phyloP scores from a whole-genome alignment of 257 asterid species.

The Petunia axillaris region DNA sequence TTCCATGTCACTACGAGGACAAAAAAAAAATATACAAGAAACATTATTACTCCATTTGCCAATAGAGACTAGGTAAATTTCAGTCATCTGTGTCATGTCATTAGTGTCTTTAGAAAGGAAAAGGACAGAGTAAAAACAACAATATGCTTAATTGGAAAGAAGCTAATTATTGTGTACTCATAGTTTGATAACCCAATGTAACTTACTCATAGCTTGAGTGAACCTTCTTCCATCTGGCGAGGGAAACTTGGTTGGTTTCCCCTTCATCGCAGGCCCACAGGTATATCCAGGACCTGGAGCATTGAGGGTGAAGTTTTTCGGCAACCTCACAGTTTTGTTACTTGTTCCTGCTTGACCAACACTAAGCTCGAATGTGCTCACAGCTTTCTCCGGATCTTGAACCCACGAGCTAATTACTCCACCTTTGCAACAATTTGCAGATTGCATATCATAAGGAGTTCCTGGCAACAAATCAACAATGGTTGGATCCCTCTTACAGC shows the following conservation, averaged over 20 bases:
- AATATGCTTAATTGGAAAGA: background rate
- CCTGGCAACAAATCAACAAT: conserved; percentile 57
- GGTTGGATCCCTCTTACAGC: conserved; percentile 50
- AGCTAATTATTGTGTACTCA: background rate
- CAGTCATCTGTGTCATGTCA: background rate
- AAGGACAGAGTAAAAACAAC: background rate
- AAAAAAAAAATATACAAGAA: conserved; percentile 6
- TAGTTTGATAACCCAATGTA: background rate
- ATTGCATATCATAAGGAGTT: conserved; percentile 53
- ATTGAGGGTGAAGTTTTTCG: conserved; percentile 51
- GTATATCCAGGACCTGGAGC: conserved; percentile 63
- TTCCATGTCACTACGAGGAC: conserved; percentile 60
- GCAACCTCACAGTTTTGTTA: conserved; percentile 49
- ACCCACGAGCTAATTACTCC: conserved; percentile 57
- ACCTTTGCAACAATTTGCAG: conserved; percentile 62
- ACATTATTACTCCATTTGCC: background rate
- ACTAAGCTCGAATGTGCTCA: conserved; percentile 46
- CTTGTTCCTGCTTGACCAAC: conserved; percentile 58
- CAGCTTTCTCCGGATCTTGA: conserved; percentile 47
- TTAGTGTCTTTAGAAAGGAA: background rate
- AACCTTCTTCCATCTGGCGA: conserved; percentile 49
- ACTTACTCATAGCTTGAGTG: conserved; percentile 68
- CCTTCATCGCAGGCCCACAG: conserved; percentile 53
- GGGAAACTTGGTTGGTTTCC: conserved; percentile 40
- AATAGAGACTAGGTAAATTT: too few relatives aligned